A percentile compares a stretch with the other conserved stretches of the same genome.
Evolutionary conservation across 176 grass and related monocot species (phyloP).

Genomic region (Aegilops tauschii): DNA sequence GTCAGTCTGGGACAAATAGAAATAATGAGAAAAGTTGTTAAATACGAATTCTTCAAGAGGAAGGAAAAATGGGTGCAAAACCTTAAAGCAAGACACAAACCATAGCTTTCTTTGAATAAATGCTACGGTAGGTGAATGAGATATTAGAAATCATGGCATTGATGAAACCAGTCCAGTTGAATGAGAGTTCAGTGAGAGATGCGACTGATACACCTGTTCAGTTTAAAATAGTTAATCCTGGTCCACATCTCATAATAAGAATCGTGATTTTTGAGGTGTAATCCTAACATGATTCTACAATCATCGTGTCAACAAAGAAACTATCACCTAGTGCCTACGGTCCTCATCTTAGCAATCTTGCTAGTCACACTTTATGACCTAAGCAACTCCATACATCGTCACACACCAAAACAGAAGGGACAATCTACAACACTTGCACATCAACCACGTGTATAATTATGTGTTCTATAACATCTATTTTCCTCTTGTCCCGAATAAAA

Average conservation of each 20-base stretch:
- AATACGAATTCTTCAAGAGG: neutral
- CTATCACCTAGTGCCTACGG: neutral
- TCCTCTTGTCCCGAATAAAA: neutral
- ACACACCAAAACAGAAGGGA: neutral
- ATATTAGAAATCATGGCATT: conserved; percentile 98
- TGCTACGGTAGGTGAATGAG: conserved; percentile 92
- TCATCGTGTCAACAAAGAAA: neutral
- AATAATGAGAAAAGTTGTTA: neutral
- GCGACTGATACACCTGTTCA: conserved; percentile 62
- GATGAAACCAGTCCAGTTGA: conserved; percentile 92
- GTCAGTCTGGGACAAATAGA: conserved; percentile 60
- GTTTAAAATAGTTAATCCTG: neutral
- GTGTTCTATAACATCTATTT: conserved; percentile 9
- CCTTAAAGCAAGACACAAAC: conserved; percentile 43
- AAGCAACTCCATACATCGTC: neutral
- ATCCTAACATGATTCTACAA: conserved; percentile 10
- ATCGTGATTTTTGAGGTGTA: neutral
- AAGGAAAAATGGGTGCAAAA: conserved; percentile 22
- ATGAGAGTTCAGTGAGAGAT: conserved; percentile 88
- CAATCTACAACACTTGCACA: neutral
- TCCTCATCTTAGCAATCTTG: neutral
- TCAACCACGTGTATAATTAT: neutral
- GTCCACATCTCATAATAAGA: conserved; percentile 2
- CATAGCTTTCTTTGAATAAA: conserved; percentile 98
- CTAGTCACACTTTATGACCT: neutral